Percentiles rank a stretch among this genome's conserved stretches.
Evolutionary conservation across 2,329 filamentous ascomycete genomes (phyloP).

Genomic region (Scorias spongiosa): DNA sequence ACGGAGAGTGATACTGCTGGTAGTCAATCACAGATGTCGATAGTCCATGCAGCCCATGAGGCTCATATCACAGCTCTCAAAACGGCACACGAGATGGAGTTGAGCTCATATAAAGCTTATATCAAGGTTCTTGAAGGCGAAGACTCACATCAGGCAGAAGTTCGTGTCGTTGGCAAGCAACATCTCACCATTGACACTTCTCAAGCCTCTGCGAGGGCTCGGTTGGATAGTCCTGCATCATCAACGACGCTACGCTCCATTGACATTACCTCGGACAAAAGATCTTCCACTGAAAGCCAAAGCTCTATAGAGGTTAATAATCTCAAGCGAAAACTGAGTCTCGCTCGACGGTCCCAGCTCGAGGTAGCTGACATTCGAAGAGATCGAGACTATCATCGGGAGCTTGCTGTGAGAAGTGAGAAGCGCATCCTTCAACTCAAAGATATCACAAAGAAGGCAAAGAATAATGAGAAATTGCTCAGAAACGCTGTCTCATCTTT

Average conservation of each 20-base stretch:
- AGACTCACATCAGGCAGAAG: background rate
- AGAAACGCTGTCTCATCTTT: slow-evolving; percentile 24
- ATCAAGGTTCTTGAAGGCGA: slow-evolving; percentile 21
- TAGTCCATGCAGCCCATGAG: slow-evolving; percentile 24
- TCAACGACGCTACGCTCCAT: slow-evolving; percentile 9
- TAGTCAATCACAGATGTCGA: slow-evolving; percentile 18
- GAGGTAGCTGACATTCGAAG: slow-evolving; percentile 20
- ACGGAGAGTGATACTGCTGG: background rate
- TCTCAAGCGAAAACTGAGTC: slow-evolving; percentile 24
- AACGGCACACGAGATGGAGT: slow-evolving; percentile 24
- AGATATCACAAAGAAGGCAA: slow-evolving; percentile 24
- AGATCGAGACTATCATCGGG: slow-evolving; percentile 24
- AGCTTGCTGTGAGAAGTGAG: slow-evolving; percentile 21
- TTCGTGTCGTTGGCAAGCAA: background rate
- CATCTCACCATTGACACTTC: slow-evolving; percentile 9
- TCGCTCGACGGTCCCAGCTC: slow-evolving; percentile 19
- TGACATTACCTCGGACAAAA: slow-evolving; percentile 13
- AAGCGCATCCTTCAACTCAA: slow-evolving; percentile 25
- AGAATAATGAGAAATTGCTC: slow-evolving; percentile 21
- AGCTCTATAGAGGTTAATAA: slow-evolving; percentile 21
- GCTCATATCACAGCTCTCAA: slow-evolving; percentile 22
- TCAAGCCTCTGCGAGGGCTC: slow-evolving; percentile 1
- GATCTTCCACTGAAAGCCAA: slow-evolving; percentile 14
- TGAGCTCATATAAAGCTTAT: slow-evolving; percentile 24
- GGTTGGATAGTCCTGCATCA: slow-evolving; percentile 4